phyloP scores from a whole-genome alignment of 148 eudicot genomes.

The Dianthus caryophyllus region DNA sequence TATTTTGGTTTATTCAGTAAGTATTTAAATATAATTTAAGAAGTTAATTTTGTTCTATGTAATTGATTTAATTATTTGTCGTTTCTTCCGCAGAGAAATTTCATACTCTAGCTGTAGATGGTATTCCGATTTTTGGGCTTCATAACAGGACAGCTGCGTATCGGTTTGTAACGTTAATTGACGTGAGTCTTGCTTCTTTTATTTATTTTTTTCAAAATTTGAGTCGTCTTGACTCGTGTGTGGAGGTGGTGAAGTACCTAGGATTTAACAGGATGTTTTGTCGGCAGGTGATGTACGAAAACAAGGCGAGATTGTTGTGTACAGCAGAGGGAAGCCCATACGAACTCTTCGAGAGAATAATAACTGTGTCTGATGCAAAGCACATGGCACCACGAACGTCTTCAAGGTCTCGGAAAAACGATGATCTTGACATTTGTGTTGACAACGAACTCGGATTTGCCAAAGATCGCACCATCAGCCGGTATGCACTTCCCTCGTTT shows the following conservation, averaged over 20 bases:
- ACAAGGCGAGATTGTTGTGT: slow-evolving; percentile 69
- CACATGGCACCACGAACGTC: slow-evolving; percentile 67
- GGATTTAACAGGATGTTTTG: neutral
- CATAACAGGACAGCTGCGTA: slow-evolving; percentile 87
- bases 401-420: slow-evolving; percentile 70
- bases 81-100: slow-evolving; percentile 52
- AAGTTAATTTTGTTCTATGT: neutral
- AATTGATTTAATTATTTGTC: neutral
- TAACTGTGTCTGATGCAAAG: slow-evolving; percentile 79
- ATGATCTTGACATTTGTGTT: slow-evolving; percentile 73
- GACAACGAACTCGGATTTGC: slow-evolving; percentile 92
- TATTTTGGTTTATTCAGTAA: slow-evolving; percentile 88
- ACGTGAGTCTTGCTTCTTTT: slow-evolving; percentile 50
- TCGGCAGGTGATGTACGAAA: slow-evolving; percentile 86
- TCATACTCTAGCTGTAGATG: slow-evolving; percentile 83
- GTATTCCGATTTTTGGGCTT: slow-evolving; percentile 73
- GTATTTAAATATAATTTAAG: slow-evolving; percentile 20
- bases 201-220: neutral
- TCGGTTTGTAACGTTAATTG: slow-evolving; percentile 91
- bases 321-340: slow-evolving; percentile 81
- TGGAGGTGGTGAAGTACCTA: neutral
- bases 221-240: too few species aligned
- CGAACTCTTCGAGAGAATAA: slow-evolving; percentile 65
- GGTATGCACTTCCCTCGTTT: slow-evolving; percentile 40
- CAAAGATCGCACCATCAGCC: slow-evolving; percentile 89